These are phyloP conservation scores for Neodidymelliopsis sp. DNA, from an alignment of 2,329 filamentous ascomycete species.

Conservation along the genomic window DNA sequence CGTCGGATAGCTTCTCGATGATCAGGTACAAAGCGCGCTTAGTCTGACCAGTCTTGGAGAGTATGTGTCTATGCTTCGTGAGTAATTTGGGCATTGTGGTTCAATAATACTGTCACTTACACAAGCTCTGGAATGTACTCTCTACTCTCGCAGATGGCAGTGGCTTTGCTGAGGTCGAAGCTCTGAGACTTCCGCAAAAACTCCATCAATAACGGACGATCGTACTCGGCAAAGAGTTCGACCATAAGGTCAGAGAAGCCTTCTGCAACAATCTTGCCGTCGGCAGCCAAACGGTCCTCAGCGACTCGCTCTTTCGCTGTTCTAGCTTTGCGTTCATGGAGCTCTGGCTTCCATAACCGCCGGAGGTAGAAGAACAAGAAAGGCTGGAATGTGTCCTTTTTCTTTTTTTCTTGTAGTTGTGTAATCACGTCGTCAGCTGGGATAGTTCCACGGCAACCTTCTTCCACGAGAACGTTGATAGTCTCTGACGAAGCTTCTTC, in stretches of 20 bases:
- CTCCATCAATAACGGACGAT: constrained; percentile 81
- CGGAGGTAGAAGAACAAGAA: constrained; percentile 94
- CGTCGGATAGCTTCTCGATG: constrained; percentile 89
- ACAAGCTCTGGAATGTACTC: constrained; percentile 93
- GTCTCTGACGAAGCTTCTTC: constrained; percentile 83
- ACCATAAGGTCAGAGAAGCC: constrained; percentile 87
- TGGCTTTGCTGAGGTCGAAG: constrained; percentile 84
- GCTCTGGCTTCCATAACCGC: constrained; percentile 81
- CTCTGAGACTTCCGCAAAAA: constrained; percentile 85
- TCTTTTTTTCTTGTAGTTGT: constrained; percentile 69
- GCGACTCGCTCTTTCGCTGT: constrained; percentile 50
- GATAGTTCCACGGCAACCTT: constrained; percentile 88
- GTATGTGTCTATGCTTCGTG: constrained; percentile 67
- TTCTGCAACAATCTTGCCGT: constrained; percentile 76
- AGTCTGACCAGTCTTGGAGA: constrained; percentile 93
- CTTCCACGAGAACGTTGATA: constrained; percentile 84
- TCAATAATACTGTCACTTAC: constrained; percentile 31
- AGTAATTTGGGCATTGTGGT: constrained; percentile 11
- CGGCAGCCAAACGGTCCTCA: constrained; percentile 56
- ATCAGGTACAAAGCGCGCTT: constrained; percentile 92
- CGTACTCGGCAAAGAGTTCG: constrained; percentile 83
- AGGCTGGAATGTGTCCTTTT: constrained; percentile 65
- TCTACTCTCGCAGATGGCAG: constrained; percentile 78
- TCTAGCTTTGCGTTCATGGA: constrained; percentile 54
- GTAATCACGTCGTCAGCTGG: constrained; percentile 77